Percentiles rank a stretch among this genome's conserved stretches.
These are phyloP conservation scores for Coemansia sp. DNA, from an alignment of 192 early-diverging fungal genomes.

Conservation along the genomic window DNA sequence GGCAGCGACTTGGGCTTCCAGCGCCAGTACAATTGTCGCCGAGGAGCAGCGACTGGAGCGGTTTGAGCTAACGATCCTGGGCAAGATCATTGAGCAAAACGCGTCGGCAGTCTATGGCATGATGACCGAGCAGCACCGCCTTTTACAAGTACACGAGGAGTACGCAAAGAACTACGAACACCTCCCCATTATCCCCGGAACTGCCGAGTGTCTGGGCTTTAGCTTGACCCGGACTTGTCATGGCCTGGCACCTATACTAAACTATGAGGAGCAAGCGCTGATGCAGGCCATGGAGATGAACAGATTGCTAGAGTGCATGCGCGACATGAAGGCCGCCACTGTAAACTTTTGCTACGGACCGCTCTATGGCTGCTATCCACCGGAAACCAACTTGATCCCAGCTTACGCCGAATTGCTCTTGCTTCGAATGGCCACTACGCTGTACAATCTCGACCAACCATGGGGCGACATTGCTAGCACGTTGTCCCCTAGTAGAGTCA, in stretches of 20 bases:
- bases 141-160: conserved; percentile 33
- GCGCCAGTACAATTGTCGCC: background rate
- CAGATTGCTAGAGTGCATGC: conserved; percentile 36
- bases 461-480: conserved; percentile 25
- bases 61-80: conserved; percentile 39
- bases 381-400: conserved; percentile 3
- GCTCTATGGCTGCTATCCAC: conserved; percentile 36
- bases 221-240: conserved; percentile 40
- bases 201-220: conserved; percentile 14
- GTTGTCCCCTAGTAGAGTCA: conserved; percentile 26
- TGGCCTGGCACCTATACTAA: conserved; percentile 46
- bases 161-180: conserved; percentile 14
- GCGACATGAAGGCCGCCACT: conserved; percentile 39
- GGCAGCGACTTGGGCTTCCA: conserved; percentile 14
- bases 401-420: conserved; percentile 33
- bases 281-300: conserved; percentile 50
- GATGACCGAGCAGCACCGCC: conserved; percentile 47
- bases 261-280: conserved; percentile 44
- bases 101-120: conserved; percentile 53
- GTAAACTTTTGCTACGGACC: conserved; percentile 29
- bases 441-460: conserved; percentile 37
- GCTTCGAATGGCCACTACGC: conserved; percentile 38
- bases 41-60: conserved; percentile 41
- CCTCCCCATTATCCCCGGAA: conserved; percentile 14
- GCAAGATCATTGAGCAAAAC: conserved; percentile 37